Evolutionary conservation across 2,329 filamentous ascomycete species (phyloP).

Genomic region (Cytospora schulzeri): DNA sequence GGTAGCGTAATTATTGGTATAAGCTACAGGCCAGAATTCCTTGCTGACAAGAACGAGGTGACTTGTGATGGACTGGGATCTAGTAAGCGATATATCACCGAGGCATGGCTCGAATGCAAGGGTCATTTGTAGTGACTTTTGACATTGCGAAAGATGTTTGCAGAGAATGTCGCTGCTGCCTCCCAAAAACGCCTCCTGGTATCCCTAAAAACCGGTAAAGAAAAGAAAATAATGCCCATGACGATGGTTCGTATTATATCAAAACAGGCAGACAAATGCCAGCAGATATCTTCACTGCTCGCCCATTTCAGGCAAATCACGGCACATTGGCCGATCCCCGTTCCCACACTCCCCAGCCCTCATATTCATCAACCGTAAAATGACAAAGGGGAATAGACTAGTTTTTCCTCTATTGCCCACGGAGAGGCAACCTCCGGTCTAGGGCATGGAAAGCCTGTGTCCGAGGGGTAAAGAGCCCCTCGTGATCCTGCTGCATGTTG

Average conservation of each 20-base stretch:
- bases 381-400: no score
- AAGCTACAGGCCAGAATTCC: not conserved
- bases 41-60: not conserved
- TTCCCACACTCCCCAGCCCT: not conserved
- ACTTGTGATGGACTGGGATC: not conserved
- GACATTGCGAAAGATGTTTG: not conserved
- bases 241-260: not conserved
- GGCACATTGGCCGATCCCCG: not conserved
- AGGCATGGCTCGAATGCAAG: not conserved
- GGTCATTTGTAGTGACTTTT: not conserved
- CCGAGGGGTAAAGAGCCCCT: constrained; percentile 63
- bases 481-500: constrained; percentile 24
- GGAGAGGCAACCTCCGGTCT: constrained; percentile 58
- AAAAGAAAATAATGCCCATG: not conserved
- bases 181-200: constrained; percentile 12
- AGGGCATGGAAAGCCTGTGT: constrained; percentile 69
- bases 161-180: not conserved
- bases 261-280: not conserved
- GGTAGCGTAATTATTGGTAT: not conserved
- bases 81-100: not conserved
- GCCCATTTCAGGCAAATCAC: not conserved
- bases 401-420: constrained; percentile 34
- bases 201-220: constrained; percentile 4
- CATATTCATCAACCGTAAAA: not conserved
- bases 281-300: not conserved